Evolutionary conservation across 2,329 filamentous ascomycete species (phyloP).

Genomic region (Trichoderma asperellum): DNA sequence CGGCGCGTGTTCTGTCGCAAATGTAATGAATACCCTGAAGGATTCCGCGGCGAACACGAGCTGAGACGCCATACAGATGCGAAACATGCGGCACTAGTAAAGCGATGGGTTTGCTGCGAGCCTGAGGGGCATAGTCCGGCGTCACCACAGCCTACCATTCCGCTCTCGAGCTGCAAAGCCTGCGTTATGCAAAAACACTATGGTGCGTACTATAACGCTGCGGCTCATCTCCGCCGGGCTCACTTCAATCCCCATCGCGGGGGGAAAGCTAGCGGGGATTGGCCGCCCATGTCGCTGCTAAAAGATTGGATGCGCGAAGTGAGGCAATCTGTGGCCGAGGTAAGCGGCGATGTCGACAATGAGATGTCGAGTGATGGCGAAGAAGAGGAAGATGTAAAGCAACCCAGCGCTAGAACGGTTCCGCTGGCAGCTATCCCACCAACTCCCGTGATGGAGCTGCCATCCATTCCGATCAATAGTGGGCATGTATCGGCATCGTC

Average conservation of each 20-base stretch:
- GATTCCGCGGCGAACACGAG: conserved; percentile 91
- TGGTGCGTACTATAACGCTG: conserved; percentile 63
- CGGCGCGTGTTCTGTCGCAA: conserved; percentile 75
- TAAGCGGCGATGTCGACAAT: conserved; percentile 38
- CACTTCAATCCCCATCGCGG: conserved; percentile 61
- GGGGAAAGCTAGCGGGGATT: conserved; percentile 61
- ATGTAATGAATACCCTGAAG: conserved; percentile 81
- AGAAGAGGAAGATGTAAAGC: conserved; percentile 48
- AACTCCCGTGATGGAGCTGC: conserved; percentile 15
- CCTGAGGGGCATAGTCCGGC: conserved; percentile 45
- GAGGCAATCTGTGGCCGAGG: conserved; percentile 54
- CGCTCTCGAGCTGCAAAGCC: conserved; percentile 60
- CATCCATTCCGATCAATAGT: conserved; percentile 1
- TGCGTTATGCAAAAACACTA: conserved; percentile 61
- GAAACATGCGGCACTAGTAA: conserved; percentile 59
- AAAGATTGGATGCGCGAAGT: conserved; percentile 67
- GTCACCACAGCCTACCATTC: conserved; percentile 54
- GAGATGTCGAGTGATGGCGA: conserved; percentile 56
- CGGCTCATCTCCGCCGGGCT: conserved; percentile 60
- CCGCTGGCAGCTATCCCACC: conserved; percentile 6
- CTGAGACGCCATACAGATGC: conserved; percentile 68
- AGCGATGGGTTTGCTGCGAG: conserved; percentile 61
- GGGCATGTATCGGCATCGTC: conserved; percentile 21
- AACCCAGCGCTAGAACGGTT: conserved; percentile 12
- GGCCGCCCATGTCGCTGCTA: conserved; percentile 60